Evolutionary conservation across 306 rosid genomes (phyloP), one percentile per base, ranked within the genome.

Genomic region (Casuarina equisetifolia): DNA sequence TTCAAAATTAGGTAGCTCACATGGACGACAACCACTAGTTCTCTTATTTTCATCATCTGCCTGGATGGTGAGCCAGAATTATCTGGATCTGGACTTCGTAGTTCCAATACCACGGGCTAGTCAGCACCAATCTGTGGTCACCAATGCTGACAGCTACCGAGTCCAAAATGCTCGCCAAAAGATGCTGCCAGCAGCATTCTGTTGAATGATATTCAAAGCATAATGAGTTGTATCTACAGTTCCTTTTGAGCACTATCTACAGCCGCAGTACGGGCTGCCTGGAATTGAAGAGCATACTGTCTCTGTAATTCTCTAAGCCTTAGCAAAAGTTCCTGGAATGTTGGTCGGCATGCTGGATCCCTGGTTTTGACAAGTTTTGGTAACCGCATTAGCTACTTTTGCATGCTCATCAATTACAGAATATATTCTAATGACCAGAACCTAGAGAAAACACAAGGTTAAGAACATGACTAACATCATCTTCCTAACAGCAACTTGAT

Each of bases 311-410:
- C 99, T 81, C 83, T 82, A 6, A 96, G 86, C 84, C 59, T 89
- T 72, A 91, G 97, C 51, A 93, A 85, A 81, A 96, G 86, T 81
- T 85, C 97, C 74, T 87, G 98, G 73, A 96, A 96, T 46, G 98
- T 83, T 70, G 99, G 96, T 58, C 99, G 86, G 80, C 64, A 19
- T 53, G 96, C 76, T 49, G 99, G 90, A 78, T 93, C 97, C 69
- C 99, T 96, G 93, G 76, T 75, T 62, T 69, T 32, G 70, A 82
- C 62, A 78, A 82, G 67, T 50, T 80, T 70, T 25, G 32, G 35
- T 55, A 68, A 77, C 67, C 52, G 75, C 20, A 68, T 61, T 36
- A 70, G 42, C 45, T 13, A 75, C 46, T 49, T 67, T 54, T 44
- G 72, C 57, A 51, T 32, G 67, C 52, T 19, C 48, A 40, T 67